Percentiles rank a stretch among this genome's conserved stretches.
These are phyloP conservation scores for Hirschioporus abietinus DNA, from an alignment of 768 basidiomycete species.

Conservation along the genomic window DNA sequence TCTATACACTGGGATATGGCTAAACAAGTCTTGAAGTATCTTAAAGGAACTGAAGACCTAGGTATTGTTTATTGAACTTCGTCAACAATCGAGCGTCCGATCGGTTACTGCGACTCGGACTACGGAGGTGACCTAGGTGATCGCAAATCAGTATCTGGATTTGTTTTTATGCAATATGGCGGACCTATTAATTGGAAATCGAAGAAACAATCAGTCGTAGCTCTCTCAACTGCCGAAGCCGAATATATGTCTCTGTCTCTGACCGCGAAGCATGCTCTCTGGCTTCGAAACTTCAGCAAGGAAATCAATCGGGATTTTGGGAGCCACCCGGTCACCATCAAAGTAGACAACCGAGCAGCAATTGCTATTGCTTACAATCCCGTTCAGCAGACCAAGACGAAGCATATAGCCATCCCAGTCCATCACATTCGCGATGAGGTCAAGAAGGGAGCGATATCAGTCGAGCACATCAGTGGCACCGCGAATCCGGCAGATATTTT, in stretches of 20 bases:
- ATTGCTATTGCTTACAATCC: constrained; percentile 25
- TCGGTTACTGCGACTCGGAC: constrained; percentile 23
- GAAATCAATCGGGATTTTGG: constrained; percentile 9
- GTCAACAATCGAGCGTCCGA: constrained; percentile 7
- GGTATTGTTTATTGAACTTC: constrained; percentile 12
- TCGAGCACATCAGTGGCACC: constrained; percentile 17
- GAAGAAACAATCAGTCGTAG: constrained; percentile 30
- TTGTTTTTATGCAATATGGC: constrained; percentile 22
- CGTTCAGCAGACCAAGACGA: constrained; percentile 27
- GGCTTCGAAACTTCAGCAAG: constrained; percentile 13
- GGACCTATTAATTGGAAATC: constrained; percentile 28
- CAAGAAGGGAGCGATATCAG: constrained; percentile 11
- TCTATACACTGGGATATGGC: constrained; percentile 21
- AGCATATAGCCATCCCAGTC: constrained; percentile 32
- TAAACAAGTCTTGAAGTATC: constrained; percentile 24
- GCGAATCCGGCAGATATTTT: constrained; percentile 21
- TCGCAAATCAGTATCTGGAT: constrained; percentile 27
- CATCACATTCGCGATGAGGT: constrained; percentile 29
- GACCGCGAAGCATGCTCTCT: constrained; percentile 20
- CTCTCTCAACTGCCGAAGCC: constrained; percentile 34
- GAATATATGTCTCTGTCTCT: constrained; percentile 33
- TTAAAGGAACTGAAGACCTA: constrained; percentile 19
- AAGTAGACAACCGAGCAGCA: constrained; percentile 25
- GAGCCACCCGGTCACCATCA: background rate
- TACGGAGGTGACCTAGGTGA: constrained; percentile 14